phyloP scores from a whole-genome alignment of 345 rosid genomes.

The Eucalyptus rudis region DNA sequence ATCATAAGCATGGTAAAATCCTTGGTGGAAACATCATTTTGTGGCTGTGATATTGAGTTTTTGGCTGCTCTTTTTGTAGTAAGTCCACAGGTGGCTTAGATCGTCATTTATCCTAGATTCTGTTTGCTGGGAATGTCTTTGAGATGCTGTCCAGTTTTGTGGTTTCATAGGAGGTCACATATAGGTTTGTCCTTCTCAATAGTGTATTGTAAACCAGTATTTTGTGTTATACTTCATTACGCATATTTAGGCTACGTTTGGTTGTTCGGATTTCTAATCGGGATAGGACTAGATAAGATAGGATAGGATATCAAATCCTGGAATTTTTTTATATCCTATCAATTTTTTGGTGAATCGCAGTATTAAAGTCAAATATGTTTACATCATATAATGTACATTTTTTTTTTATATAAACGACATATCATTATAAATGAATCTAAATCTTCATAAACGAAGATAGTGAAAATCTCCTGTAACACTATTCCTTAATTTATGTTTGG shows the following conservation, averaged over 20 bases:
- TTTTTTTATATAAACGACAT: too few species aligned
- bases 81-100: background rate
- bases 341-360: too few species aligned
- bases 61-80: background rate
- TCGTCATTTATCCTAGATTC: background rate
- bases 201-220: background rate
- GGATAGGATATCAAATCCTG: too few species aligned
- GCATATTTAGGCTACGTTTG: background rate
- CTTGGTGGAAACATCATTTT: background rate
- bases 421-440: too few species aligned
- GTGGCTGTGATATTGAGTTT: background rate
- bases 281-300: too few species aligned
- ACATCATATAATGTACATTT: too few species aligned
- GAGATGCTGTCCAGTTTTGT: background rate
- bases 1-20: constrained; percentile 66
- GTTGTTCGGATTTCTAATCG: too few species aligned
- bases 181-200: background rate
- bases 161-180: background rate
- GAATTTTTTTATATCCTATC: too few species aligned
- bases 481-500: too few species aligned
- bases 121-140: background rate
- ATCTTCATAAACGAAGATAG: too few species aligned
- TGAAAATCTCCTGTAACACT: too few species aligned
- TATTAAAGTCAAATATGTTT: too few species aligned
- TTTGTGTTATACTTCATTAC: background rate